These are phyloP conservation scores for Millerozyma miso DNA, from an alignment of 805 yeast genomes.

Conservation along the genomic window DNA sequence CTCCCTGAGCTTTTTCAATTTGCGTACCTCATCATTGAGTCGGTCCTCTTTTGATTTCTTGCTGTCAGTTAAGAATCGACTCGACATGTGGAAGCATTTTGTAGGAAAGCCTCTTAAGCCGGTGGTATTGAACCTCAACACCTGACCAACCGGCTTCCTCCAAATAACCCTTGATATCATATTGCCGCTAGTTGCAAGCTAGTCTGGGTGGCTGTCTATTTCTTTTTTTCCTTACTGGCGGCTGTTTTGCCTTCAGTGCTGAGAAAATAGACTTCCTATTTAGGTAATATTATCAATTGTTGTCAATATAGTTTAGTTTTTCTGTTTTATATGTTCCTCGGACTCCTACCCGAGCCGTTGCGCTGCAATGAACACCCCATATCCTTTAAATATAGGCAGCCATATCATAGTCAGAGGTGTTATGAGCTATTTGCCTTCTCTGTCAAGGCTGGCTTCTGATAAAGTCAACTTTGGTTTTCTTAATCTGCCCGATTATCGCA, in stretches of 20 bases:
- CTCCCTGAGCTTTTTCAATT: constrained; percentile 20
- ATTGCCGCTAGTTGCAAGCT: background rate
- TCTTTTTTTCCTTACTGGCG: background rate
- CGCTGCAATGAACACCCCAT: too few relatives aligned
- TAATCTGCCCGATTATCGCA: too few relatives aligned
- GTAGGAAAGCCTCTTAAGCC: background rate
- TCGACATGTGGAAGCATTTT: constrained; percentile 5
- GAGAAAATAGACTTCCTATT: constrained; percentile 5
- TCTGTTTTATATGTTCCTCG: too few relatives aligned
- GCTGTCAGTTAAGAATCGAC: constrained; percentile 2
- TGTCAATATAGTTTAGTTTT: too few relatives aligned
- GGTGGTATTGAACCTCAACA: background rate
- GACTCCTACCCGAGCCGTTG: too few relatives aligned
- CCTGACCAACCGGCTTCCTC: constrained; percentile 2
- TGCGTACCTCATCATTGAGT: constrained; percentile 18
- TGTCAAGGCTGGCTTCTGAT: too few relatives aligned
- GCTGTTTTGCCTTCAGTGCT: constrained; percentile 6
- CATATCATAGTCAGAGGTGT: too few relatives aligned
- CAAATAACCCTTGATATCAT: constrained; percentile 5
- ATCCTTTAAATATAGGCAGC: too few relatives aligned
- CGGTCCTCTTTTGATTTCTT: constrained; percentile 7
- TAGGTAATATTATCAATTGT: constrained; percentile 5
- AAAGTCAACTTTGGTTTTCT: too few relatives aligned
- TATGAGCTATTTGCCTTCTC: too few relatives aligned
- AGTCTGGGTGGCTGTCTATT: background rate